These are phyloP conservation scores for Aspergillus homomorphus DNA, from an alignment of 495 filamentous ascomycete species.

Conservation along the genomic window DNA sequence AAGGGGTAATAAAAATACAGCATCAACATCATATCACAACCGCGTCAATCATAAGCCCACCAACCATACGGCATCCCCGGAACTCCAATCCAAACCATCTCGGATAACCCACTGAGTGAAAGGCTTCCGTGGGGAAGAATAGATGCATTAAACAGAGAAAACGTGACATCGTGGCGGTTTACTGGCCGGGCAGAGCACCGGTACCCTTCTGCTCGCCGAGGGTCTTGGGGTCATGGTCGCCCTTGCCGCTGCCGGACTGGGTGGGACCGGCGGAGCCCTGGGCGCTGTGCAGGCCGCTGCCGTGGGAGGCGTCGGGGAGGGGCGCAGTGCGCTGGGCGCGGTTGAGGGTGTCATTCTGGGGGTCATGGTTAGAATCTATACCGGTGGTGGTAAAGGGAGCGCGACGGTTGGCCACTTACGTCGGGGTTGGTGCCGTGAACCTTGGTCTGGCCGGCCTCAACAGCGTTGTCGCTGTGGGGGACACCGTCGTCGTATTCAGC, in stretches of 20 bases:
- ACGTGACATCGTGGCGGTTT: too few species aligned
- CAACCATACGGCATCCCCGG: background rate
- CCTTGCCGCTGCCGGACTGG: slow-evolving; percentile 36
- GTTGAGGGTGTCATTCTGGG: slow-evolving; percentile 38
- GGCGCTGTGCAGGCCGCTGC: slow-evolving; percentile 27
- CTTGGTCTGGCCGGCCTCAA: slow-evolving; percentile 45
- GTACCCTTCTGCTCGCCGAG: slow-evolving; percentile 40
- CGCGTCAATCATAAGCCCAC: background rate
- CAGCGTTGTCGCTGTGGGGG: slow-evolving; percentile 49
- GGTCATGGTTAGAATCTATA: background rate
- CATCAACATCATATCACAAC: background rate
- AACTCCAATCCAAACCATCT: background rate
- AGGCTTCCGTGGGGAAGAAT: too few species aligned
- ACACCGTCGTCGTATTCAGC: slow-evolving; percentile 49
- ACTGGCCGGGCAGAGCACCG: slow-evolving; percentile 15
- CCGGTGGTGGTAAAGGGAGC: slow-evolving; percentile 1
- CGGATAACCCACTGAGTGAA: too few species aligned
- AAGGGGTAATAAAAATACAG: background rate
- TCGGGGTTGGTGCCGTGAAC: slow-evolving; percentile 37
- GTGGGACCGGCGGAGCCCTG: slow-evolving; percentile 21
- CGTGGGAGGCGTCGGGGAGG: slow-evolving; percentile 39
- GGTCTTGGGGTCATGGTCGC: slow-evolving; percentile 41
- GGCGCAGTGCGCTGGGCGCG: slow-evolving; percentile 41
- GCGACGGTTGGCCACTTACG: slow-evolving; percentile 24
- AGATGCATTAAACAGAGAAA: too few species aligned